These are phyloP conservation scores for Singerocomus rubriflavus DNA, from an alignment of 1,284 basidiomycete genomes.

Conservation along the genomic window DNA sequence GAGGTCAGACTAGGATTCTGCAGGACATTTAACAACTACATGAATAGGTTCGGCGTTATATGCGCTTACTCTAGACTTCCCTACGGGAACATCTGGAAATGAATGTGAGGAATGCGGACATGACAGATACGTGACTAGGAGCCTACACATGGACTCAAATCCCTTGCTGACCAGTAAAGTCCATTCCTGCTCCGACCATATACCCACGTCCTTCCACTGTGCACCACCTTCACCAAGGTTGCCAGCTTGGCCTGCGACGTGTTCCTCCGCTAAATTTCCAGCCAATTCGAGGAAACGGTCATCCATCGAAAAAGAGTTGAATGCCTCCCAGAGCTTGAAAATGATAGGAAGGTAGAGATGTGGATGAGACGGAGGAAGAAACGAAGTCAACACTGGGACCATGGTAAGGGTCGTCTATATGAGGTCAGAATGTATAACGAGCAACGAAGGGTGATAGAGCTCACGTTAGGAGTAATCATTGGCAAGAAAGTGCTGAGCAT, in stretches of 20 bases:
- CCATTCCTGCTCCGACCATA: slow-evolving; percentile 89
- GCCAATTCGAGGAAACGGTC: slow-evolving; percentile 84
- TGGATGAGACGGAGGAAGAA: slow-evolving; percentile 68
- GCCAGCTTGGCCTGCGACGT: slow-evolving; percentile 62
- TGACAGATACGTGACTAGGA: neutral
- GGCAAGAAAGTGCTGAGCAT: slow-evolving; percentile 85
- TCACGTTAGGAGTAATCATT: slow-evolving; percentile 27
- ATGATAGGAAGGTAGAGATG: slow-evolving; percentile 70
- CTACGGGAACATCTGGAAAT: slow-evolving; percentile 67
- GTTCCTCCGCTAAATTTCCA: slow-evolving; percentile 74
- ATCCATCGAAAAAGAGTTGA: slow-evolving; percentile 78
- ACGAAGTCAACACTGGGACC: slow-evolving; percentile 71
- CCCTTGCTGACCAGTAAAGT: slow-evolving; percentile 84
- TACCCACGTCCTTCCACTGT: slow-evolving; percentile 77
- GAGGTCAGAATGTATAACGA: neutral
- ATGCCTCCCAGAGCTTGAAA: slow-evolving; percentile 84
- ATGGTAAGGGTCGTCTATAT: slow-evolving; percentile 60
- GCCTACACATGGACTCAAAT: slow-evolving; percentile 81
- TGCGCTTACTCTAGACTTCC: slow-evolving; percentile 52
- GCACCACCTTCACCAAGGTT: slow-evolving; percentile 51
- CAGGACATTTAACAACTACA: slow-evolving; percentile 6
- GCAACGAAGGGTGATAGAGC: slow-evolving; percentile 2
- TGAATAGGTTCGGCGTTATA: neutral
- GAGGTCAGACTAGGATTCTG: slow-evolving; percentile 65
- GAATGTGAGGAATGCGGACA: slow-evolving; percentile 48